Evolutionary conservation across 352 stramenopile genomes (phyloP).

Genomic region (Pythium folliculosum): DNA sequence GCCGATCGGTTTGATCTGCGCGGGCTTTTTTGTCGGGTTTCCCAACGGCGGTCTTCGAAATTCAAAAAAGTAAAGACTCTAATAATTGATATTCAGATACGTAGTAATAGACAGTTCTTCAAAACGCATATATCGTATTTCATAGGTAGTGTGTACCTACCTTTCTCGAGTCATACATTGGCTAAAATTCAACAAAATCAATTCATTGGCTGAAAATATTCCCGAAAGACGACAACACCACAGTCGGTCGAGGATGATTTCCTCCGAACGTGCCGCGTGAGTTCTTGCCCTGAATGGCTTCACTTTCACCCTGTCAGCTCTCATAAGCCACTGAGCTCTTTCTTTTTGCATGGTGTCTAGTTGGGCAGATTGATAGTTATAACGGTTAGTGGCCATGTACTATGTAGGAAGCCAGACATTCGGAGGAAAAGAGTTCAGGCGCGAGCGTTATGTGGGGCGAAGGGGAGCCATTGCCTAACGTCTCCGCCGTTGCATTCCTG

Average conservation of each 20-base stretch:
- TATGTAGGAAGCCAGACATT: not conserved
- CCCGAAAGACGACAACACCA: not conserved
- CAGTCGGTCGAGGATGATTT: not conserved
- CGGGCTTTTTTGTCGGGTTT: conserved; percentile 20
- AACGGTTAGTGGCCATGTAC: not conserved
- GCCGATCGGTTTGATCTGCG: conserved; percentile 5
- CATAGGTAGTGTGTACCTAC: not conserved
- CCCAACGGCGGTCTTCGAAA: conserved; percentile 12
- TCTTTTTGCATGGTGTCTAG: not conserved
- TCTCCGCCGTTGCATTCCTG: not conserved
- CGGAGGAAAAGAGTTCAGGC: not conserved
- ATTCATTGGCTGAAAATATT: conserved; percentile 11
- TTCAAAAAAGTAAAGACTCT: conserved; percentile 12
- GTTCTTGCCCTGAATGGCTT: conserved; percentile 16
- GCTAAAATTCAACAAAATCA: not conserved
- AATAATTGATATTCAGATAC: not conserved
- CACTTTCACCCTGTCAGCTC: not conserved
- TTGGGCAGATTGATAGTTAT: no score
- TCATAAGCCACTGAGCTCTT: no score
- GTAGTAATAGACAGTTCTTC: no score
- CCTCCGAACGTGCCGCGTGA: conserved; percentile 13
- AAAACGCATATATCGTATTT: not conserved
- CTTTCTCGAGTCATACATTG: not conserved
- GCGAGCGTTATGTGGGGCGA: not conserved
- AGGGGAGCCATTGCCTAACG: conserved; percentile 12